phyloP scores from a whole-genome alignment of 1,284 basidiomycete genomes.

The Leccinum pseudoinsigne region DNA sequence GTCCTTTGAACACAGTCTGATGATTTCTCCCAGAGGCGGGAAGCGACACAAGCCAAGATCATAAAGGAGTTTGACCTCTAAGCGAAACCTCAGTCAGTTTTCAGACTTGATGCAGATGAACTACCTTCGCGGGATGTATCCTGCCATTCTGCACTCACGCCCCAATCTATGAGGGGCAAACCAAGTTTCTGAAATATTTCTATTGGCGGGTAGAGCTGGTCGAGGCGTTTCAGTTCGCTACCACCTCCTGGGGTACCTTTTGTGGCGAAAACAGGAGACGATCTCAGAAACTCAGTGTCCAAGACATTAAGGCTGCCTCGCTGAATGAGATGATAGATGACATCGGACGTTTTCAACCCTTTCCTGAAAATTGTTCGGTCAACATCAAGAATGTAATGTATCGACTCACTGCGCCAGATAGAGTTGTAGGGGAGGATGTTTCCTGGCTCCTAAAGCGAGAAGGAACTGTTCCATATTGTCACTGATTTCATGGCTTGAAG shows the following conservation, averaged over 20 bases:
- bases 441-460: no score
- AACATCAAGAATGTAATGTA: background rate
- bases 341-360: slow-evolving; percentile 70
- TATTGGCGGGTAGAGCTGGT: slow-evolving; percentile 81
- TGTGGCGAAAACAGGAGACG: slow-evolving; percentile 57
- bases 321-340: slow-evolving; percentile 81
- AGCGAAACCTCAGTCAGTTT: background rate
- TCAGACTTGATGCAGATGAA: background rate
- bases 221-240: slow-evolving; percentile 36
- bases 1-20: slow-evolving; percentile 61
- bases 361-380: slow-evolving; percentile 46
- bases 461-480: slow-evolving; percentile 54
- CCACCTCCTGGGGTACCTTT: slow-evolving; percentile 15
- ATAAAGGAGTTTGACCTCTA: no score
- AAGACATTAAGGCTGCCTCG: slow-evolving; percentile 44
- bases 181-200: slow-evolving; percentile 70
- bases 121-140: slow-evolving; percentile 19
- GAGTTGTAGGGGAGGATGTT: no score
- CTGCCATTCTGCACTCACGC: slow-evolving; percentile 58
- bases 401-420: slow-evolving; percentile 40
- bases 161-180: slow-evolving; percentile 82
- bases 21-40: slow-evolving; percentile 47
- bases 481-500: slow-evolving; percentile 62
- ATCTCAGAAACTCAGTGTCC: slow-evolving; percentile 39
- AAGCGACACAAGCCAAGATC: no score